Percentiles rank a stretch among this genome's conserved stretches.
phyloP scores from a whole-genome alignment of 129 eudicot species.

The Kitagawia praeruptora region DNA sequence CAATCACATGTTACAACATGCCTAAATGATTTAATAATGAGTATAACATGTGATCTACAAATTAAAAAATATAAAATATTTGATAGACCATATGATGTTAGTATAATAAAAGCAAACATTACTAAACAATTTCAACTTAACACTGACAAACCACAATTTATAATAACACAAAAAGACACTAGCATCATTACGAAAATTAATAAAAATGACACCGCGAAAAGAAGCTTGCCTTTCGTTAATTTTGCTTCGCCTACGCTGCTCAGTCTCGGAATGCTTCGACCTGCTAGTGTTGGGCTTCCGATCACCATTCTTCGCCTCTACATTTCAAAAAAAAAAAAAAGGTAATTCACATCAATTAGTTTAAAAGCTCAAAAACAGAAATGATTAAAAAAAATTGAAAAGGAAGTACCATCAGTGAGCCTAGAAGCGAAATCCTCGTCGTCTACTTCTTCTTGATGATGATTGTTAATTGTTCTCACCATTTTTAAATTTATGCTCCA shows the following conservation, averaged over 20 bases:
- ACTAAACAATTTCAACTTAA: neutral
- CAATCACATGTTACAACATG: neutral
- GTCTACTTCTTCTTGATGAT: conserved; percentile 24
- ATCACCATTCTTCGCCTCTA: conserved; percentile 37
- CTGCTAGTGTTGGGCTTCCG: conserved; percentile 44
- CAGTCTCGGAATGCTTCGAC: conserved; percentile 93
- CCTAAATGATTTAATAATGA: neutral
- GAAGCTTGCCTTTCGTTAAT: conserved; percentile 68
- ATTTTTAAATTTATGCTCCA: conserved; percentile 9
- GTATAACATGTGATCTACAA: neutral
- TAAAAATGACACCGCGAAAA: neutral
- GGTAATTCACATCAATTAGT: conserved; percentile 3
- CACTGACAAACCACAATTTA: neutral
- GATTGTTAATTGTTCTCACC: conserved; percentile 39
- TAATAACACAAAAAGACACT: neutral
- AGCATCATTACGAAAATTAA: neutral
- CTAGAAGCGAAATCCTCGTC: conserved; percentile 39
- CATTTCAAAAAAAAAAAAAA: neutral
- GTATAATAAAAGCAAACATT: neutral
- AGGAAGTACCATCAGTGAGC: conserved; percentile 37
- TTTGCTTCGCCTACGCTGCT: conserved; percentile 87
- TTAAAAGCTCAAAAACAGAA: neutral
- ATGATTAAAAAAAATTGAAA: conserved; percentile 13
- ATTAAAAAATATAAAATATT: neutral
- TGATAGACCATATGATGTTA: neutral